A percentile compares a stretch with the other conserved stretches of the same genome.
Conservation (phyloP, 495 filamentous ascomycete genomes). For the Friedmanniomyces simplex region DNA sequence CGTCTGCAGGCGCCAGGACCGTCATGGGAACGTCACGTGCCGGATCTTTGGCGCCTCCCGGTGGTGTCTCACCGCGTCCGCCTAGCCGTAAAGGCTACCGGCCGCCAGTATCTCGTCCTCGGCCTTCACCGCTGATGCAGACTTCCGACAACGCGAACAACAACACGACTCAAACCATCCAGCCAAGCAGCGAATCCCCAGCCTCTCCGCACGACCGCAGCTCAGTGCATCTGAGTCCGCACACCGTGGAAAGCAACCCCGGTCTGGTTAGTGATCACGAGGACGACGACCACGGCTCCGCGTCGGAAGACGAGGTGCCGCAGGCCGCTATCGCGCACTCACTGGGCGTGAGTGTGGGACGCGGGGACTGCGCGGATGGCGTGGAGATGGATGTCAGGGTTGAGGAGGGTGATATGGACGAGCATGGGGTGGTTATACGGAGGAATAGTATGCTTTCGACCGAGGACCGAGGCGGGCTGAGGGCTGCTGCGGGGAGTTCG, state of each 20-base stretch:
- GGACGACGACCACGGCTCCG: slow-evolving; percentile 31
- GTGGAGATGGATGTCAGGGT: slow-evolving; percentile 21
- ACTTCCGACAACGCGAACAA: not conserved
- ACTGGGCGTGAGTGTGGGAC: not conserved
- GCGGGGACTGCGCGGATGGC: slow-evolving; percentile 7
- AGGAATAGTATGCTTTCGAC: slow-evolving; percentile 10
- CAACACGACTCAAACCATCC: not conserved
- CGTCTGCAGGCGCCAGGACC: not conserved
- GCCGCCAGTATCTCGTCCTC: slow-evolving; percentile 8
- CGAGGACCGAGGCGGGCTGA: not conserved
- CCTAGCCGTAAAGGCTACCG: slow-evolving; percentile 20
- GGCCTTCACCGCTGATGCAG: slow-evolving; percentile 12
- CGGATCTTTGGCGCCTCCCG: not conserved
- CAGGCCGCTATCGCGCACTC: slow-evolving; percentile 3
- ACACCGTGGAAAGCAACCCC: slow-evolving; percentile 71
- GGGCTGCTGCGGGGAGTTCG: not conserved
- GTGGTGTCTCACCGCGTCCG: slow-evolving; percentile 8
- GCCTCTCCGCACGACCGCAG: slow-evolving; percentile 32
- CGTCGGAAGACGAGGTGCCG: slow-evolving; percentile 12
- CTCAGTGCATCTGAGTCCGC: slow-evolving; percentile 53
- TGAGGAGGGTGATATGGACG: slow-evolving; percentile 15
- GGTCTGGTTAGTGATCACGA: slow-evolving; percentile 81
- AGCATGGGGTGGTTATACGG: slow-evolving; percentile 14
- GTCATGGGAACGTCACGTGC: not conserved
- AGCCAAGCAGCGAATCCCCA: slow-evolving; percentile 18